A percentile compares a stretch with the other conserved stretches of the same genome.
phyloP scores from a whole-genome alignment of 768 basidiomycete genomes.

The Tulasnella sp. region DNA sequence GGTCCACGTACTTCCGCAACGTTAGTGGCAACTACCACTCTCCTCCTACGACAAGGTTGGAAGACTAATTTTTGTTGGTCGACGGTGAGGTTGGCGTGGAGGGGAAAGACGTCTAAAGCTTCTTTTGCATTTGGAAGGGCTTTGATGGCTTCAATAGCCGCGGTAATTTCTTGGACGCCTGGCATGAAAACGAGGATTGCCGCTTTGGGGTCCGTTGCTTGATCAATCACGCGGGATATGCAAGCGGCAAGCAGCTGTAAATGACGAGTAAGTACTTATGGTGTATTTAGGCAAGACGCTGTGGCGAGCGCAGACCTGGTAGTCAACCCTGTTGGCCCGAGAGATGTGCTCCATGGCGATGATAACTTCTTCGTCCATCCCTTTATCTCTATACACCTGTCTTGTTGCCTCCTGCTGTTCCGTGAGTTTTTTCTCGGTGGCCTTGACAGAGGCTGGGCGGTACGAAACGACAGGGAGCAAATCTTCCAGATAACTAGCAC shows the following conservation, averaged over 20 bases:
- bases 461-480: constrained; percentile 59
- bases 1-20: constrained; percentile 69
- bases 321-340: constrained; percentile 66
- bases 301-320: constrained; percentile 48
- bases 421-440: constrained; percentile 44
- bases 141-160: constrained; percentile 63
- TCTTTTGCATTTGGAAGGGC: constrained; percentile 37
- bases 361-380: constrained; percentile 52
- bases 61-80: constrained; percentile 83
- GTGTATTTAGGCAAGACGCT: neutral
- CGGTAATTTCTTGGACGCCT: constrained; percentile 84
- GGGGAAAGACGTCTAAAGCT: constrained; percentile 59
- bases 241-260: constrained; percentile 50
- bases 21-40: constrained; percentile 86
- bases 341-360: constrained; percentile 58
- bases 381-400: constrained; percentile 49
- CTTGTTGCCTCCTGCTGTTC: constrained; percentile 49
- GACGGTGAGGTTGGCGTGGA: constrained; percentile 84
- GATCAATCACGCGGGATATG: constrained; percentile 58
- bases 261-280: neutral
- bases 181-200: constrained; percentile 85
- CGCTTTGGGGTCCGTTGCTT: constrained; percentile 45
- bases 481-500: constrained; percentile 77
- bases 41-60: constrained; percentile 58
- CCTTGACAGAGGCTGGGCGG: constrained; percentile 46